Percentiles rank a stretch among this genome's conserved stretches.
phyloP scores from a whole-genome alignment of 495 filamentous ascomycete genomes.

The Astrothelium macrocarpum region DNA sequence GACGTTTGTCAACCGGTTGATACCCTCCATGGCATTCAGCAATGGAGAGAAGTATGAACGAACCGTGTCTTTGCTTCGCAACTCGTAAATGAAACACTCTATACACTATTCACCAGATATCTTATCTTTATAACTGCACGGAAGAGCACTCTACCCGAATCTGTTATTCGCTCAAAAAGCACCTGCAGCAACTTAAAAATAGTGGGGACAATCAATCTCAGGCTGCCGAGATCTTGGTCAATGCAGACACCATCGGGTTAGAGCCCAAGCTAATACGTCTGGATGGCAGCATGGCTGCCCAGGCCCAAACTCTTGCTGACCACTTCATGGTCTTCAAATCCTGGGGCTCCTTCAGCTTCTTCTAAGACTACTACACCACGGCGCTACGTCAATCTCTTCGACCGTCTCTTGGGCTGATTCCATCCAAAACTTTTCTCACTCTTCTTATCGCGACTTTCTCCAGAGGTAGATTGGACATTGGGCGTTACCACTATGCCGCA shows the following conservation, averaged over 20 bases:
- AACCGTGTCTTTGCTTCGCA: background rate
- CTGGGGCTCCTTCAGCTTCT: constrained; percentile 39
- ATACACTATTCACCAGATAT: background rate
- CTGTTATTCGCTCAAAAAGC: background rate
- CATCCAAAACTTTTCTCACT: constrained; percentile 27
- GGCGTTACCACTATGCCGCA: constrained; percentile 15
- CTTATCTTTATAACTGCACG: background rate
- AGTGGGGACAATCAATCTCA: background rate
- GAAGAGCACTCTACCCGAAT: background rate
- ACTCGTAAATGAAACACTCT: background rate
- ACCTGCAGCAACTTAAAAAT: background rate
- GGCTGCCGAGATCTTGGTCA: background rate
- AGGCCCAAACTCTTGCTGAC: constrained; percentile 51
- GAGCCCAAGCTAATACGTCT: constrained; percentile 32
- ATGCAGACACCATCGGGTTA: background rate
- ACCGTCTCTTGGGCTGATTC: constrained; percentile 36
- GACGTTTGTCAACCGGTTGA: too few relatives aligned
- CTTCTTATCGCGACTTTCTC: constrained; percentile 28
- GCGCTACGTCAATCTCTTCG: constrained; percentile 19
- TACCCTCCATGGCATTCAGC: too few relatives aligned
- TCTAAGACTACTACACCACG: constrained; percentile 29
- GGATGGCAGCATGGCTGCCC: constrained; percentile 52
- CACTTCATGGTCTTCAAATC: constrained; percentile 58
- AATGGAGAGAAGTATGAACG: too few relatives aligned
- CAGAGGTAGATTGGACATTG: constrained; percentile 29